These are phyloP conservation scores for Auriscalpium vulgare DNA, from an alignment of 768 basidiomycete species.

Conservation along the genomic window DNA sequence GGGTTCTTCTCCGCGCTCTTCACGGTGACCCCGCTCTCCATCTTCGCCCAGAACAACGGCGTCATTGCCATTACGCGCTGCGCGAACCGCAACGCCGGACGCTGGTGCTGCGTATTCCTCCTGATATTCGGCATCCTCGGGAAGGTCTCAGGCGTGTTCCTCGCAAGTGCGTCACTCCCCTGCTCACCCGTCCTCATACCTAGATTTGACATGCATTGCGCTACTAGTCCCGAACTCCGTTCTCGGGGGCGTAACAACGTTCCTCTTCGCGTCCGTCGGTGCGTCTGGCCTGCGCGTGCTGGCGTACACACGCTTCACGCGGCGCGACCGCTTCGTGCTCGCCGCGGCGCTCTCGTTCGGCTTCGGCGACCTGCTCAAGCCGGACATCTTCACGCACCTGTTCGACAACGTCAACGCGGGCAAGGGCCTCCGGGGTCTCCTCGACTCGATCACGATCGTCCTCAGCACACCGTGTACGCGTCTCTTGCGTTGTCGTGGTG, in stretches of 20 bases:
- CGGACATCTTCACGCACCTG: constrained; percentile 55
- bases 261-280: constrained; percentile 72
- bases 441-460: constrained; percentile 74
- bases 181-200: not conserved
- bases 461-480: constrained; percentile 73
- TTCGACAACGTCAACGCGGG: constrained; percentile 56
- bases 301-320: constrained; percentile 46
- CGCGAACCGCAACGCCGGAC: constrained; percentile 71
- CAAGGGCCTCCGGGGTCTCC: constrained; percentile 55
- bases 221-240: constrained; percentile 64
- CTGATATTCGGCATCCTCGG: constrained; percentile 75
- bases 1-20: constrained; percentile 75
- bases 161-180: constrained; percentile 44
- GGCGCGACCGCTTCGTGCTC: constrained; percentile 63
- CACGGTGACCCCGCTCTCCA: constrained; percentile 73
- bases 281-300: constrained; percentile 68
- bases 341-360: constrained; percentile 65
- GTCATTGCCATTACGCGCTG: constrained; percentile 82
- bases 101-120: constrained; percentile 74
- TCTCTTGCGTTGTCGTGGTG: not conserved
- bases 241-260: constrained; percentile 80
- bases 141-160: constrained; percentile 77
- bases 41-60: constrained; percentile 80
- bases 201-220: not conserved
- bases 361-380: constrained; percentile 61